Base-by-base conservation (phyloP, 148 eudicot species). In the Selenicereus undatus region DNA sequence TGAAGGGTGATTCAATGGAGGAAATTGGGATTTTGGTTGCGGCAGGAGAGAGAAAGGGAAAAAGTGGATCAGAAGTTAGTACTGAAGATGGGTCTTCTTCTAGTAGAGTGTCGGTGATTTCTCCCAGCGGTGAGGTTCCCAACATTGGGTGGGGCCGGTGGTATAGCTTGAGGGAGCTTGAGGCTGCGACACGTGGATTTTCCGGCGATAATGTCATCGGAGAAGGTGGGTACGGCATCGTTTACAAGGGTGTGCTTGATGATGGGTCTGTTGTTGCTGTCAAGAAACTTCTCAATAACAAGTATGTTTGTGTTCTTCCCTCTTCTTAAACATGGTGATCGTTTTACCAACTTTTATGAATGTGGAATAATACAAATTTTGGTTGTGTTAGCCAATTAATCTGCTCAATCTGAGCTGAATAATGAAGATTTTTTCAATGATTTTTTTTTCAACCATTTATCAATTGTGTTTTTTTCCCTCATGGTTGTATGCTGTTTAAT, bases 201-300 rank as follows among this genome's bases (percentile, higher is more conserved):
- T 71, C 84, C 2, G 89, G 56, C 0, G 94, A 93, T 79, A 88
- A 88, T 87, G 91, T 93, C 78, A 86, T 95, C 48, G 98, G 98
- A 21, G 97, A 93, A 87, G 98, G 98, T 16, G 98, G 98, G 0
- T 93, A 93, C 54, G 98, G 98, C 3, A 51, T 95, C 69, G 98
- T 95, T 52, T 95, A 90, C 65, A 89, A 85, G 77, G 97, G 98
- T 68, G 90, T 91, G 78, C 83, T 95, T 81, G 91, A 80, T 13
- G 98, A 93, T 82, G 97, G 92, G 8, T 90, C 94, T 65, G 87
- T 90, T 8, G 94, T 95, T 5, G 98, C 98, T 56, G 94, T 95
- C 12, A 95, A 95, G 79, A 92, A 86, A 86, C 91, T 95, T 26
- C 89, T 88, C 17, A 92, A 93, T 43, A 95, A 91, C 84, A 95